Percentiles rank a stretch among this genome's conserved stretches.
phyloP scores from a whole-genome alignment of 441 rosid species.

The Macaranga tanarius region DNA sequence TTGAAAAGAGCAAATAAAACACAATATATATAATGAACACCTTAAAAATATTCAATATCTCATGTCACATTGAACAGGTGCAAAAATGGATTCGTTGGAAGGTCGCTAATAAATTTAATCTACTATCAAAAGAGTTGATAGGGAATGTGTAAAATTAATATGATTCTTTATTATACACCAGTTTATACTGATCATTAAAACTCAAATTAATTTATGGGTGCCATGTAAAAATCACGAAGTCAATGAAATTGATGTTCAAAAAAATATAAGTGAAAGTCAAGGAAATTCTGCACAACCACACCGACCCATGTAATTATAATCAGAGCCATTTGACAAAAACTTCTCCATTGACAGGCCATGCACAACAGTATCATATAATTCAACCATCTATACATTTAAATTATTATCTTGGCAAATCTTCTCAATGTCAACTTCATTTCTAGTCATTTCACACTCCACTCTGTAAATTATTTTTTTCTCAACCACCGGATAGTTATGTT shows the following conservation, averaged over 20 bases:
- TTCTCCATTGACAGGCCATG: neutral
- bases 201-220: too few species aligned
- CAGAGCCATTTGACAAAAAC: slow-evolving; percentile 1
- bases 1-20: slow-evolving; percentile 24
- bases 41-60: too few species aligned
- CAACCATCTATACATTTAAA: neutral
- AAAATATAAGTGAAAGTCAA: neutral
- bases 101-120: too few species aligned
- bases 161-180: too few species aligned
- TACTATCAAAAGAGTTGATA: too few species aligned
- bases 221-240: neutral
- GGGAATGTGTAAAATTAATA: too few species aligned
- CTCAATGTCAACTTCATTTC: neutral
- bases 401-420: neutral
- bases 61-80: too few species aligned
- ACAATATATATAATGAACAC: neutral
- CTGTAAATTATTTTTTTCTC: neutral
- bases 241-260: neutral
- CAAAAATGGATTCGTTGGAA: too few species aligned
- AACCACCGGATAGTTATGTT: too few species aligned
- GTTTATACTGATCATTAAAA: too few species aligned
- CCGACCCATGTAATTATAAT: neutral
- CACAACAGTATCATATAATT: neutral
- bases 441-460: neutral
- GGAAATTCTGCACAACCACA: neutral